Conservation (phyloP, 169 alveolate genomes). For the Plasmodium vinckei region DNA sequence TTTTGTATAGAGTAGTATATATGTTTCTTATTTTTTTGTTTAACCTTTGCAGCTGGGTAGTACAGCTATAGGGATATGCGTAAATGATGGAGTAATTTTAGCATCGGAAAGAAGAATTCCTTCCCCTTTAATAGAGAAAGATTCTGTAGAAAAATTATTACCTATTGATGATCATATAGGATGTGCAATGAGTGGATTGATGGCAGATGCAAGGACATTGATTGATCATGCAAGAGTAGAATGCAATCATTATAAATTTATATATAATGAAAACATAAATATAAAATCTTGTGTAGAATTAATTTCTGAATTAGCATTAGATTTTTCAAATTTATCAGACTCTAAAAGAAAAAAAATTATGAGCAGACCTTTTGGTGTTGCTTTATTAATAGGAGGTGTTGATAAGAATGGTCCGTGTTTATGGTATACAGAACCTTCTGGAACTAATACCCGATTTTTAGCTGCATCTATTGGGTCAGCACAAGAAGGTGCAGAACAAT, state of each 20-base stretch:
- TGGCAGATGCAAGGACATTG: conserved; percentile 98
- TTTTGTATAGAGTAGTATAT: background rate
- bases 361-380: conserved; percentile 99
- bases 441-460: conserved; percentile 93
- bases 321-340: conserved; percentile 92
- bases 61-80: conserved; percentile 98
- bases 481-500: conserved; percentile 95
- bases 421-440: conserved; percentile 98
- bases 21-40: background rate
- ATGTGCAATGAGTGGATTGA: conserved; percentile 98
- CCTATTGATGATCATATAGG: conserved; percentile 97
- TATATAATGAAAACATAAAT: conserved; percentile 95
- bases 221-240: conserved; percentile 99
- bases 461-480: conserved; percentile 99
- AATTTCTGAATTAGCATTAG: conserved; percentile 96
- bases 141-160: conserved; percentile 94
- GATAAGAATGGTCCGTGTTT: conserved; percentile 97
- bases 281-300: conserved; percentile 92
- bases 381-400: conserved; percentile 96
- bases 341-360: conserved; percentile 90
- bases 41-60: conserved; percentile 91
- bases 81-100: conserved; percentile 96
- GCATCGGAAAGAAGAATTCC: conserved; percentile 96
- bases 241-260: conserved; percentile 96
- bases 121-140: conserved; percentile 93